These are phyloP conservation scores for Pelargonium myrrhifolium DNA, from an alignment of 441 rosid species.

Conservation along the genomic window DNA sequence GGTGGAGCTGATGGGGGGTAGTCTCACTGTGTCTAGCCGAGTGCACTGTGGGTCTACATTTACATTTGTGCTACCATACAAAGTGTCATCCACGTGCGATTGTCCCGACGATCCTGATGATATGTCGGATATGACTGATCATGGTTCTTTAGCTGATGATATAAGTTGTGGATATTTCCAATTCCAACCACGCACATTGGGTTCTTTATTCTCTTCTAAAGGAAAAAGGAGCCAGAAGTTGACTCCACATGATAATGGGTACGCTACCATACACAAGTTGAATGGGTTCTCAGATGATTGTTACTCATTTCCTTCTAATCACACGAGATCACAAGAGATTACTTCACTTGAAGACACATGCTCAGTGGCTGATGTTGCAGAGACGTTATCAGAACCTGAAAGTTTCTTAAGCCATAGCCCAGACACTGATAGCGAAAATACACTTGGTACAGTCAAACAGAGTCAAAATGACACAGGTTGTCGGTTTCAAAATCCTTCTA, in stretches of 20 bases:
- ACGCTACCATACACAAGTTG: slow-evolving; percentile 28
- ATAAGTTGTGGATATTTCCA: slow-evolving; percentile 62
- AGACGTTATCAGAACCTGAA: slow-evolving; percentile 41
- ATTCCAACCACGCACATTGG: slow-evolving; percentile 62
- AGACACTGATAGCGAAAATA: slow-evolving; percentile 24
- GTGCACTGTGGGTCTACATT: slow-evolving; percentile 77
- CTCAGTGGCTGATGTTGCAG: slow-evolving; percentile 38
- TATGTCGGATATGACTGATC: slow-evolving; percentile 55
- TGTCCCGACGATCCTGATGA: slow-evolving; percentile 67
- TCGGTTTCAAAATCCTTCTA: slow-evolving; percentile 14
- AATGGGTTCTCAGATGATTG: slow-evolving; percentile 33
- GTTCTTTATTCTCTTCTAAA: slow-evolving; percentile 61
- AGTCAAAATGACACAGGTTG: slow-evolving; percentile 21
- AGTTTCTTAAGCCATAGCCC: slow-evolving; percentile 34
- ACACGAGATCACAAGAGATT: slow-evolving; percentile 35
- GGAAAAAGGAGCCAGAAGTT: slow-evolving; percentile 46
- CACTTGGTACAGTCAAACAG: slow-evolving; percentile 24
- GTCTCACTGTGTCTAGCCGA: slow-evolving; percentile 70
- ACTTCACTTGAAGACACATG: slow-evolving; percentile 42
- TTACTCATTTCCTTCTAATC: slow-evolving; percentile 28
- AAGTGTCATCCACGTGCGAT: slow-evolving; percentile 46
- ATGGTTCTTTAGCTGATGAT: slow-evolving; percentile 49
- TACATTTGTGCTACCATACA: slow-evolving; percentile 80
- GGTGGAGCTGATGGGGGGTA: slow-evolving; percentile 96
- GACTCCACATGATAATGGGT: slow-evolving; percentile 30